Percentiles rank a stretch among this genome's conserved stretches.
phyloP scores from a whole-genome alignment of 2,329 filamentous ascomycete genomes.

The Eutypella sp. region DNA sequence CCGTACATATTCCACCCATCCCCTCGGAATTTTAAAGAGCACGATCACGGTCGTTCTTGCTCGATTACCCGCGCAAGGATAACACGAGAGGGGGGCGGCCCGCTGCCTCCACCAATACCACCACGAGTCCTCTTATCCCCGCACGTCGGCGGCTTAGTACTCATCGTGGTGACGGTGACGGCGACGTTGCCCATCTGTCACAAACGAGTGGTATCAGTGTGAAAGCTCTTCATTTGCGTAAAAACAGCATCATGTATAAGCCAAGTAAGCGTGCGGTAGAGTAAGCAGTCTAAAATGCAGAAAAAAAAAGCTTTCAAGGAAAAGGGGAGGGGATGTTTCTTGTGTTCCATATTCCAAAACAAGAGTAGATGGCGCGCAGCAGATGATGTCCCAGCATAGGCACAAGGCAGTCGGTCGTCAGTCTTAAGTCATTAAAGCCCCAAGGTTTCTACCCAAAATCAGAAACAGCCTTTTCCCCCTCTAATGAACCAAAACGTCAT shows the following conservation, averaged over 20 bases:
- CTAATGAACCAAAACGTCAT: neutral
- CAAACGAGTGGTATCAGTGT: slow-evolving; percentile 35
- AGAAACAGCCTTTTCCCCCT: neutral
- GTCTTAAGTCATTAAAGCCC: neutral
- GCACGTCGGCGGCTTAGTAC: slow-evolving; percentile 5
- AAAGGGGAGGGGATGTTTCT: too few relatives aligned
- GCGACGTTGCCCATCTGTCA: slow-evolving; percentile 37
- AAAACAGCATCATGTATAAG: slow-evolving; percentile 11
- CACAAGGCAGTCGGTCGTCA: slow-evolving; percentile 10
- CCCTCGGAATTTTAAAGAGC: neutral
- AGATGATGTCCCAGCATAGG: slow-evolving; percentile 5
- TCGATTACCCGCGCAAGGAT: neutral
- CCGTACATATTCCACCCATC: neutral
- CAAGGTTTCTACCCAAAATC: neutral
- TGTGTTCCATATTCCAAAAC: too few relatives aligned
- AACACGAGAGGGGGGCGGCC: neutral
- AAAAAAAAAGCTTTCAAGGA: slow-evolving; percentile 1
- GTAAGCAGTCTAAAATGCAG: slow-evolving; percentile 4
- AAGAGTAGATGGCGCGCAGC: neutral
- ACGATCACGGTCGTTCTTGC: neutral
- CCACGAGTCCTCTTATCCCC: neutral
- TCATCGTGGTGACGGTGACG: slow-evolving; percentile 19
- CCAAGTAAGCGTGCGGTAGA: slow-evolving; percentile 5
- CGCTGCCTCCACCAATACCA: neutral
- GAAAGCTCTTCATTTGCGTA: slow-evolving; percentile 13